These are phyloP conservation scores for Leccinum obscurum DNA, from an alignment of 768 basidiomycete species.

Conservation along the genomic window DNA sequence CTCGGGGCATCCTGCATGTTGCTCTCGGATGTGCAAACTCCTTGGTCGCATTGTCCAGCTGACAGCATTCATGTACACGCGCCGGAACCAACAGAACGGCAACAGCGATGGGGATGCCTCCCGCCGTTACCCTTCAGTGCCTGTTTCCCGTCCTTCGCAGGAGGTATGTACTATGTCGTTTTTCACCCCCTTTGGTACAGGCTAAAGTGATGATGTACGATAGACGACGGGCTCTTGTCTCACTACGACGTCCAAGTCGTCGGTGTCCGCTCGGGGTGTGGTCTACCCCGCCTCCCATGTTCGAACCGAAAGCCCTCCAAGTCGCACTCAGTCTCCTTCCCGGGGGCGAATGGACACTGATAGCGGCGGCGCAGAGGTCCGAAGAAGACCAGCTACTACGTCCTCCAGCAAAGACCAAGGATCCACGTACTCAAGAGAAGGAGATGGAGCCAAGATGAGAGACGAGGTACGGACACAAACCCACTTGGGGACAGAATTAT, in stretches of 20 bases:
- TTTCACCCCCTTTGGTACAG: not conserved
- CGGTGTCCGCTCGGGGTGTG: not conserved
- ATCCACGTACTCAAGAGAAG: not conserved
- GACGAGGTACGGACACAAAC: constrained; percentile 8
- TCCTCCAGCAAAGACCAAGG: not conserved
- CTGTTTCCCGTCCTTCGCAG: not conserved
- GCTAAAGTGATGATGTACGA: not conserved
- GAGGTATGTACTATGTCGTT: constrained; percentile 11
- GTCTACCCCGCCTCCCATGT: not conserved
- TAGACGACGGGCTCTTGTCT: constrained; percentile 6
- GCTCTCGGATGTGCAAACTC: constrained; percentile 17
- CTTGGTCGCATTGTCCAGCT: constrained; percentile 9
- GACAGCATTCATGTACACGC: constrained; percentile 10
- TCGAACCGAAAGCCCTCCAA: not conserved
- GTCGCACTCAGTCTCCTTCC: not conserved
- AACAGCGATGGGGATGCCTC: constrained; percentile 2
- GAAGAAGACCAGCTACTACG: not conserved
- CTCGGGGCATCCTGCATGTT: constrained; percentile 9
- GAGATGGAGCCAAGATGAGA: not conserved
- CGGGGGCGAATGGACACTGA: not conserved
- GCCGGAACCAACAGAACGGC: not conserved
- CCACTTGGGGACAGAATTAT: too few relatives aligned
- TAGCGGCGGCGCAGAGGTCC: not conserved
- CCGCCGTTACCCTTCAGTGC: not conserved
- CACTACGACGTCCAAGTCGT: not conserved